Conservation (phyloP, 192 early-diverging fungal species). For the Piromyces sp. region DNA sequence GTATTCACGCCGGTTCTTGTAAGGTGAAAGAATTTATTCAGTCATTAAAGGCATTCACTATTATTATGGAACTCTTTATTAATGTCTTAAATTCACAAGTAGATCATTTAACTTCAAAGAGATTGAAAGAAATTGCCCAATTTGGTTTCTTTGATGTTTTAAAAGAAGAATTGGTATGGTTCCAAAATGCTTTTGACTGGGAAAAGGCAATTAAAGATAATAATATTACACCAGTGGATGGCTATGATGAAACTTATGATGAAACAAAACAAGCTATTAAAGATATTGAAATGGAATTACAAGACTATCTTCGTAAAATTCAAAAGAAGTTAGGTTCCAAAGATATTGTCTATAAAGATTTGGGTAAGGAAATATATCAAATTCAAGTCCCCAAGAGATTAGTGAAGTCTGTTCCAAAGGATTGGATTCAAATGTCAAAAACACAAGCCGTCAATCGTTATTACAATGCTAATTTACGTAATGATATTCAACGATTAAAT, state of each 20-base stretch:
- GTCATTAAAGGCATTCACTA: conserved; percentile 37
- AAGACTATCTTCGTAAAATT: conserved; percentile 42
- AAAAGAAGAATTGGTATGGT: conserved; percentile 30
- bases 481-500: conserved; percentile 48
- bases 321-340: conserved; percentile 37
- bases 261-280: conserved; percentile 28
- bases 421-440: conserved; percentile 58
- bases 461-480: conserved; percentile 49
- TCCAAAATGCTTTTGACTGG: neutral
- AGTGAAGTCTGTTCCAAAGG: conserved; percentile 44
- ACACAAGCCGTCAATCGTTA: conserved; percentile 72
- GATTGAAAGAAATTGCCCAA: conserved; percentile 24
- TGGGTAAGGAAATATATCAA: conserved; percentile 92
- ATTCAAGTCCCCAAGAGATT: conserved; percentile 61
- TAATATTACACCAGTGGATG: conserved; percentile 6
- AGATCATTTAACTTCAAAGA: conserved; percentile 29
- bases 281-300: conserved; percentile 47
- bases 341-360: conserved; percentile 62
- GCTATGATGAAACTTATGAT: conserved; percentile 69
- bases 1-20: conserved; percentile 74
- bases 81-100: conserved; percentile 10
- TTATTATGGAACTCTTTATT: conserved; percentile 23
- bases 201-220: neutral
- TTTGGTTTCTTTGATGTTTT: conserved; percentile 32
- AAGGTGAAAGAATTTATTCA: conserved; percentile 68